Evolutionary conservation across 805 yeast genomes (phyloP), one percentile per base, ranked within the genome.

Genomic region (Candida xiaguanensis): DNA sequence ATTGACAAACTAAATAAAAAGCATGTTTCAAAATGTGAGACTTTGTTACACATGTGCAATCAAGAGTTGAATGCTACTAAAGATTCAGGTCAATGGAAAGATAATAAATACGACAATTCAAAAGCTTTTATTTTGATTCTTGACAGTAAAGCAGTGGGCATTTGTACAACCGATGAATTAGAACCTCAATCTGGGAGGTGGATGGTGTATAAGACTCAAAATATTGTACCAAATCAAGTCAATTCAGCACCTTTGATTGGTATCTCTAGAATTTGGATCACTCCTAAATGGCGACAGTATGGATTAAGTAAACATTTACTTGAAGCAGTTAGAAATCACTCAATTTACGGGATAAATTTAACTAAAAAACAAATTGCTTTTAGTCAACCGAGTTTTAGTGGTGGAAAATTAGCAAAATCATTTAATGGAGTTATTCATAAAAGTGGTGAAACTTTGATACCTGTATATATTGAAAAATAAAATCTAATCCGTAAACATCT

Each of bases 331-430:
- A 56, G 69, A 38, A 51, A 51, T 1, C 47, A 75, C 39, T 59
- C 75, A 17, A 58, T 80, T 1, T 76, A 75, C 49, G 87, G 86
- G 0, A 51, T 72, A 40, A 36, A 17, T 0, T 47, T 81, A 11
- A 57, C 59, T 2, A 71, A 58, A 40, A 47, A 44, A 12, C 70
- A 76, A 42, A 54, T 83, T 14, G 85, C 80, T 1, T 83, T 86
- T 77, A 79, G 86, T 31, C 91, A 83, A 53, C 89, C 90, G 0
- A 78, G 85, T 42, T 74, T 68, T 36, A 68, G 72, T 41, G 91
- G 91, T 0, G 78, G 79, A 1, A 67, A 70, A 41, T 63, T 82
- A 23, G 87, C 89, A 0, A 56, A 55, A 24, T 59, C 52, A 22
- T 82, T 76, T 51, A 80, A 78, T 50, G 79, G 82, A 0, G 75